Base-by-base conservation (phyloP, 306 rosid species). In the Betula pendula region DNA sequence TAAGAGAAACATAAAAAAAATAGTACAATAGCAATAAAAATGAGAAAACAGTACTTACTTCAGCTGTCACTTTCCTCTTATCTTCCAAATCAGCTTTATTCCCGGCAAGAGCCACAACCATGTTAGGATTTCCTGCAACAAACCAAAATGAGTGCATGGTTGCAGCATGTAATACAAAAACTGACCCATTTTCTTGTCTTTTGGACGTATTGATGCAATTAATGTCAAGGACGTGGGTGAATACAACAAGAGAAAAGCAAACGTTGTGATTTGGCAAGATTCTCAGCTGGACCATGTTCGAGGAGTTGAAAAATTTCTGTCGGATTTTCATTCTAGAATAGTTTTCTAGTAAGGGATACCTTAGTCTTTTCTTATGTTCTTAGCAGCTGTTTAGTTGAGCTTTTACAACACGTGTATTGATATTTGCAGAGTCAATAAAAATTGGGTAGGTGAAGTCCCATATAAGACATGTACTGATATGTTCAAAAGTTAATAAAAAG, bases 11-110 rank as follows among this genome's bases (percentile, higher is more conserved):
- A 20, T 1, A 15, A 1, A 25, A 16, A 45, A 75, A 25, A 71
- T 25, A 49, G 0, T 27, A 8, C 51, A 5, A 38, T 38, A 74
- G 44, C 44, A 66, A 60, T 51, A 74, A 43, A 47, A 51, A 66
- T 33, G 24, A 66, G 9, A 66, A 25, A 68, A 73, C 44, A 29
- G 42, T 27, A 76, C 91, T 81, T 81, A 85, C 91, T 73, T 85
- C 91, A 74, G 84, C 79, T 43, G 87, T 85, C 81, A 88, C 89
- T 63, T 83, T 79, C 76, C 91, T 85, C 78, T 83, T 88, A 44
- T 88, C 89, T 83, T 88, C 91, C 83, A 88, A 81, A 73, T 88
- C 91, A 79, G 84, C 80, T 81, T 88, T 88, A 82, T 88, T 88
- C 47, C 91, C 91, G 70, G 91, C 89, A 66, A 88, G 75, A 66